Evolutionary conservation across 1,284 basidiomycete genomes (phyloP).

Genomic region (Tilletia horrida): DNA sequence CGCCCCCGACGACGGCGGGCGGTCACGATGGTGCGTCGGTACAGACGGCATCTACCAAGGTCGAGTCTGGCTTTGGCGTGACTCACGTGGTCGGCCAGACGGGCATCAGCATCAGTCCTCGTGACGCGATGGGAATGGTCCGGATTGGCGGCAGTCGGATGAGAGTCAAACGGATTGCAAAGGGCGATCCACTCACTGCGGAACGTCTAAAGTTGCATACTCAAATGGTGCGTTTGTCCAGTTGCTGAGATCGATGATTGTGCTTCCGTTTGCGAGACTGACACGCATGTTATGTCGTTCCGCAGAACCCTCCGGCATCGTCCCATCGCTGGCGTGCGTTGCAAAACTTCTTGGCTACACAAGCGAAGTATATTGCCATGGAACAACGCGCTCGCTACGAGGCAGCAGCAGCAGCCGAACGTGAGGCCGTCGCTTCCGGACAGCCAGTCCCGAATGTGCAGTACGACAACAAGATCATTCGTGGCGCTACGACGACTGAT

Average conservation of each 20-base stretch:
- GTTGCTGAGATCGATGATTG: not conserved
- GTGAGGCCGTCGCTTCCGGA: not conserved
- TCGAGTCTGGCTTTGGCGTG: conserved; percentile 10
- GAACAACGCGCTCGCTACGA: conserved; percentile 51
- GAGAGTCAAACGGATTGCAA: conserved; percentile 58
- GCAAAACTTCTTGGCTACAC: conserved; percentile 59
- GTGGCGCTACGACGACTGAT: conserved; percentile 26
- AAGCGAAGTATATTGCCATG: conserved; percentile 58
- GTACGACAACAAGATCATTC: conserved; percentile 23
- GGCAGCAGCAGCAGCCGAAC: not conserved
- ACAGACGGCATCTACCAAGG: conserved; percentile 5
- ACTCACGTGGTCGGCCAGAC: conserved; percentile 13
- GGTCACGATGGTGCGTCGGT: conserved; percentile 1
- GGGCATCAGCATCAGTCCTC: conserved; percentile 12
- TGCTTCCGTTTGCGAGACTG: not conserved
- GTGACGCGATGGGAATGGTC: conserved; percentile 15
- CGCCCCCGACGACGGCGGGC: not conserved
- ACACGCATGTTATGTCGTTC: not conserved
- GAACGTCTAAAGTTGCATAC: conserved; percentile 75
- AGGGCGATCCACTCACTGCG: conserved; percentile 54
- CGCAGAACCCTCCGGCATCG: conserved; percentile 60
- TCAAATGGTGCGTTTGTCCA: conserved; percentile 66
- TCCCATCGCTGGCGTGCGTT: conserved; percentile 60
- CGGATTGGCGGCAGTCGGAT: conserved; percentile 57
- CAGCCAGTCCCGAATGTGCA: conserved; percentile 15